These are phyloP conservation scores for Penicillium sp. DNA, from an alignment of 2,329 filamentous ascomycete species.

Conservation along the genomic window DNA sequence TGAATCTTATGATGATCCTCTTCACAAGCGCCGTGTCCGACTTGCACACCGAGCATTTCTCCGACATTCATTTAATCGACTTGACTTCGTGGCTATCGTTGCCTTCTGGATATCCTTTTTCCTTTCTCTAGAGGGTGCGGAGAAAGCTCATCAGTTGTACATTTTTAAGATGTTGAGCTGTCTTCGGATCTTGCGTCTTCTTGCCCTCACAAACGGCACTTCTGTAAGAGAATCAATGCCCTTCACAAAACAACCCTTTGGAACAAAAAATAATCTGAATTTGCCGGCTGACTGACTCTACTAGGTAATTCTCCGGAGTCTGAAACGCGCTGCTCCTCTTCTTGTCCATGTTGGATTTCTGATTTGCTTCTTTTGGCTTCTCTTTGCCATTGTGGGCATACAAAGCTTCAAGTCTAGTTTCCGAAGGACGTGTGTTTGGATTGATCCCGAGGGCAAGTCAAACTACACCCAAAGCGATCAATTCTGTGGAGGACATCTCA, in stretches of 20 bases:
- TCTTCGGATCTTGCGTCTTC: constrained; percentile 85
- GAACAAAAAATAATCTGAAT: too few species aligned
- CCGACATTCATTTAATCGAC: constrained; percentile 90
- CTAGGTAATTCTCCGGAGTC: constrained; percentile 86
- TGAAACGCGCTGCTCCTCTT: constrained; percentile 92
- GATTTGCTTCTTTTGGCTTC: constrained; percentile 94
- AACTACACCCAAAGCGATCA: constrained; percentile 56
- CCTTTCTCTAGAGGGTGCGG: constrained; percentile 70
- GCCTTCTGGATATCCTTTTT: constrained; percentile 92
- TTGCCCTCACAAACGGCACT: constrained; percentile 90
- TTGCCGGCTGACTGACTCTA: constrained; percentile 23
- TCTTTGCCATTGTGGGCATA: constrained; percentile 95
- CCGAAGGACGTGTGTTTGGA: constrained; percentile 76
- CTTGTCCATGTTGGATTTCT: constrained; percentile 92
- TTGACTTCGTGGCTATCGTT: constrained; percentile 93
- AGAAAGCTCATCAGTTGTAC: constrained; percentile 73
- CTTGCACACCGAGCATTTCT: constrained; percentile 90
- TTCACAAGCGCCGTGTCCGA: constrained; percentile 81
- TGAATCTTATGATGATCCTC: constrained; percentile 62
- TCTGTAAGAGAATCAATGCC: constrained; percentile 67
- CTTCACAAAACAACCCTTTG: too few species aligned
- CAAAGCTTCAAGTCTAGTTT: constrained; percentile 92
- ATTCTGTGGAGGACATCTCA: constrained; percentile 84
- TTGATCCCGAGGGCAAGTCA: constrained; percentile 59
- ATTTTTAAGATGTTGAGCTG: constrained; percentile 97